These are phyloP conservation scores for Naematelia encephala DNA, from an alignment of 768 basidiomycete genomes.

Conservation along the genomic window DNA sequence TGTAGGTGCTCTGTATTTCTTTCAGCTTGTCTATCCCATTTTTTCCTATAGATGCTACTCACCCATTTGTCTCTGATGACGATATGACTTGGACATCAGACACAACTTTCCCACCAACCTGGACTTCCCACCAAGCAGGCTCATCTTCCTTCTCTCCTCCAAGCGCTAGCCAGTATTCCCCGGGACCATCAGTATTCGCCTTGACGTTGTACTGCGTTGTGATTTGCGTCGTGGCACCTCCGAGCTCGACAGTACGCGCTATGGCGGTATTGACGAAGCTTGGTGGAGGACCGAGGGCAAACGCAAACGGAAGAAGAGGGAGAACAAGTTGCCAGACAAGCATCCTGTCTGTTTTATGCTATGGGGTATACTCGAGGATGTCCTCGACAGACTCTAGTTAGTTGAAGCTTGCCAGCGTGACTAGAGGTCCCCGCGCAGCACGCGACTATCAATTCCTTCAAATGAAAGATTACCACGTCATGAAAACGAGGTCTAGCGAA, in stretches of 20 bases:
- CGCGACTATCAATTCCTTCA: neutral
- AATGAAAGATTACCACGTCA: neutral
- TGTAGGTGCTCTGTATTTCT: slow-evolving; percentile 24
- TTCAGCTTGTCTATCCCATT: slow-evolving; percentile 1
- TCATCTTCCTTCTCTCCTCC: slow-evolving; percentile 24
- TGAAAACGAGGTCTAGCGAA: neutral
- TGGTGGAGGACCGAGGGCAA: slow-evolving; percentile 21
- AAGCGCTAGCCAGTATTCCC: slow-evolving; percentile 49
- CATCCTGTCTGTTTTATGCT: slow-evolving; percentile 3
- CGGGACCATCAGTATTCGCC: slow-evolving; percentile 61
- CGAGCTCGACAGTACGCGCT: slow-evolving; percentile 83
- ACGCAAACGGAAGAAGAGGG: slow-evolving; percentile 10
- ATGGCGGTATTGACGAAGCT: slow-evolving; percentile 62
- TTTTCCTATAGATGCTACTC: slow-evolving; percentile 1
- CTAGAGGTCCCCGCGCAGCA: neutral
- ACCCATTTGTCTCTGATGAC: slow-evolving; percentile 7
- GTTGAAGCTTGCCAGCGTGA: neutral
- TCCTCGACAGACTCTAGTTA: slow-evolving; percentile 1
- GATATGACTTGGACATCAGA: slow-evolving; percentile 15
- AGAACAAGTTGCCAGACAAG: slow-evolving; percentile 1
- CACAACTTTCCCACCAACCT: slow-evolving; percentile 39
- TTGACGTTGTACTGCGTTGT: slow-evolving; percentile 83
- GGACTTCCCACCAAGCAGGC: slow-evolving; percentile 48
- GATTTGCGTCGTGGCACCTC: slow-evolving; percentile 80
- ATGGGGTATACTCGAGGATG: neutral